These are phyloP conservation scores for Malus hybrid DNA, from an alignment of 331 rosid genomes.

Conservation along the genomic window DNA sequence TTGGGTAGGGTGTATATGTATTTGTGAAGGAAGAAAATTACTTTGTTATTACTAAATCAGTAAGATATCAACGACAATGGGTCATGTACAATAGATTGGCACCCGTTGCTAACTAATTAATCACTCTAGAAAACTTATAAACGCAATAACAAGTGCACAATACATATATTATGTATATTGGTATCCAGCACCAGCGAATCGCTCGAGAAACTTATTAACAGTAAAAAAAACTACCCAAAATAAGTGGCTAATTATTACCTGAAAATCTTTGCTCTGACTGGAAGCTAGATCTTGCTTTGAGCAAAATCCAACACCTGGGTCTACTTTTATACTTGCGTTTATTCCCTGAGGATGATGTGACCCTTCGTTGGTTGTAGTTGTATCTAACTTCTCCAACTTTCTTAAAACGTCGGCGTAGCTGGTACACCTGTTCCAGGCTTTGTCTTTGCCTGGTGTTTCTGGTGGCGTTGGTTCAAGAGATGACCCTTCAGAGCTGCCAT, in stretches of 20 bases:
- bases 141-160: background rate
- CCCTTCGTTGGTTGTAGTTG: conserved; percentile 4
- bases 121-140: background rate
- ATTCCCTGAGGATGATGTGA: background rate
- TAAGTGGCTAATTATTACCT: conserved; percentile 14
- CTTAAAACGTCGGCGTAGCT: conserved; percentile 8
- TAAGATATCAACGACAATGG: background rate
- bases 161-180: background rate
- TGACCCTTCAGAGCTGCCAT: conserved; percentile 42
- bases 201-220: background rate
- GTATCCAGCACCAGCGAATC: background rate
- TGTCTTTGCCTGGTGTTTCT: conserved; percentile 31
- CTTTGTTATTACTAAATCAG: too few species aligned
- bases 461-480: conserved; percentile 68
- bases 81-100: background rate
- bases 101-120: background rate
- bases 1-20: background rate
- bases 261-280: conserved; percentile 36
- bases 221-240: background rate
- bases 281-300: conserved; percentile 22
- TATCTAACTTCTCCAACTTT: conserved; percentile 33
- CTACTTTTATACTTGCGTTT: background rate
- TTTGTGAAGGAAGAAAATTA: too few species aligned
- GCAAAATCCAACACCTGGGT: conserved; percentile 2
- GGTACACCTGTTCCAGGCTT: conserved; percentile 9